phyloP scores from a whole-genome alignment of 2,329 filamentous ascomycete species.

The Ceratocystiopsis brevicomis region DNA sequence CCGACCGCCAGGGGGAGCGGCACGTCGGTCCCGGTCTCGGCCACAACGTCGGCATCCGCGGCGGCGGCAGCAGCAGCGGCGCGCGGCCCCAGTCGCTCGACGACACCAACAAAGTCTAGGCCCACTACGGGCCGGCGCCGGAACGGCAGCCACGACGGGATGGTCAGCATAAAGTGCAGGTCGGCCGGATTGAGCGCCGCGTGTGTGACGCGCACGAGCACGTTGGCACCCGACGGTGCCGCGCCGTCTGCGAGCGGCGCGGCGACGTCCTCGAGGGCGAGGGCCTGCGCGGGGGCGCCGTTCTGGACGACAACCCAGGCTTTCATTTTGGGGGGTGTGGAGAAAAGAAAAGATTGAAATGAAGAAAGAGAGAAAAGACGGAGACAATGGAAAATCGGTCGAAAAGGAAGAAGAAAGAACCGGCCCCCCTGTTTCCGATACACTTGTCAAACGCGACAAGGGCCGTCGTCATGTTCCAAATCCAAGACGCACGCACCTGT shows the following conservation, averaged over 20 bases:
- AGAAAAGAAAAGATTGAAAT: not conserved
- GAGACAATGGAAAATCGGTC: not conserved
- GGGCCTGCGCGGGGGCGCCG: conserved; percentile 10
- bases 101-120: conserved; percentile 18
- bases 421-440: not conserved
- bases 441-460: too few species aligned
- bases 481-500: not conserved
- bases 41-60: not conserved
- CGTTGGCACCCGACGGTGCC: conserved; percentile 7
- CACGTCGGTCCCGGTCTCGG: too few species aligned
- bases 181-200: conserved; percentile 21
- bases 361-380: not conserved
- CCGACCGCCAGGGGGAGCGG: conserved; percentile 10
- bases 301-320: conserved; percentile 14
- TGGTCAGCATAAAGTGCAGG: conserved; percentile 14
- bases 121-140: conserved; percentile 14
- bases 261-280: conserved; percentile 8
- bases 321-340: conserved; percentile 10
- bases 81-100: conserved; percentile 14
- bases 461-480: not conserved
- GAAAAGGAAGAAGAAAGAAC: not conserved
- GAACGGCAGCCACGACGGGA: conserved; percentile 16
- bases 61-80: conserved; percentile 1
- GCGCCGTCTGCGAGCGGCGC: not conserved
- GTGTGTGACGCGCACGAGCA: conserved; percentile 17